Conservation (phyloP, 805 yeast genomes). For the Hanseniaspora vineae region DNA sequence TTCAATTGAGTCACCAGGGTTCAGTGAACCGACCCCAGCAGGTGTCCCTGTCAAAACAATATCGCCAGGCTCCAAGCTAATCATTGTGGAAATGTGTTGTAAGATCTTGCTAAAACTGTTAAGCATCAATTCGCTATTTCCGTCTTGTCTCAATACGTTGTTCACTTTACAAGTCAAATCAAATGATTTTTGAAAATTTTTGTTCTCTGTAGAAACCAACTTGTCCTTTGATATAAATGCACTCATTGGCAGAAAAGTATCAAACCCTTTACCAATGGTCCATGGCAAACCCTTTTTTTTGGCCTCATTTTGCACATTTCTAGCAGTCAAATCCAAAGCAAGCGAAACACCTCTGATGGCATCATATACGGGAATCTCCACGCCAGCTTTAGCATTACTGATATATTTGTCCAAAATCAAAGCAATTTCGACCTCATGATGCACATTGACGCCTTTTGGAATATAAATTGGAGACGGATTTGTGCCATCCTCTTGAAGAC, state of each 20-base stretch:
- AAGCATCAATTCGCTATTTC: conserved; percentile 69
- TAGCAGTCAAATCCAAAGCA: conserved; percentile 88
- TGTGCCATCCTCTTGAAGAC: conserved; percentile 18
- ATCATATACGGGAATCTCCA: conserved; percentile 40
- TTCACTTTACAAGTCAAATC: conserved; percentile 37
- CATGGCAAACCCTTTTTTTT: conserved; percentile 92
- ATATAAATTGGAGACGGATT: conserved; percentile 64
- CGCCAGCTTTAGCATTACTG: conserved; percentile 41
- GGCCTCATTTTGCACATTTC: conserved; percentile 92
- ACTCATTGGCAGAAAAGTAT: conserved; percentile 87
- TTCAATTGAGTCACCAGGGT: conserved; percentile 64
- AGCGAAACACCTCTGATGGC: conserved; percentile 78
- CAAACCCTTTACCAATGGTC: conserved; percentile 94
- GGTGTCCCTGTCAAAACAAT: conserved; percentile 93
- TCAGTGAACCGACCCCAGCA: conserved; percentile 82
- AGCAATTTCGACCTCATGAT: conserved; percentile 91
- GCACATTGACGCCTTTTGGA: conserved; percentile 70
- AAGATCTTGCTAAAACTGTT: conserved; percentile 76
- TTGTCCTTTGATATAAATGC: conserved; percentile 48
- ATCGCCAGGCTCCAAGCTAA: conserved; percentile 88
- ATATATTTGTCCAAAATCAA: conserved; percentile 53
- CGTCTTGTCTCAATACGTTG: conserved; percentile 58
- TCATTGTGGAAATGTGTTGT: conserved; percentile 69
- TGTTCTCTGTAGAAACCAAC: conserved; percentile 39
- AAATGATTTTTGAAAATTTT: conserved; percentile 32